Evolutionary conservation across 768 basidiomycete species (phyloP), one percentile per base, ranked within the genome.

Genomic region (Peribolospora baueri): DNA sequence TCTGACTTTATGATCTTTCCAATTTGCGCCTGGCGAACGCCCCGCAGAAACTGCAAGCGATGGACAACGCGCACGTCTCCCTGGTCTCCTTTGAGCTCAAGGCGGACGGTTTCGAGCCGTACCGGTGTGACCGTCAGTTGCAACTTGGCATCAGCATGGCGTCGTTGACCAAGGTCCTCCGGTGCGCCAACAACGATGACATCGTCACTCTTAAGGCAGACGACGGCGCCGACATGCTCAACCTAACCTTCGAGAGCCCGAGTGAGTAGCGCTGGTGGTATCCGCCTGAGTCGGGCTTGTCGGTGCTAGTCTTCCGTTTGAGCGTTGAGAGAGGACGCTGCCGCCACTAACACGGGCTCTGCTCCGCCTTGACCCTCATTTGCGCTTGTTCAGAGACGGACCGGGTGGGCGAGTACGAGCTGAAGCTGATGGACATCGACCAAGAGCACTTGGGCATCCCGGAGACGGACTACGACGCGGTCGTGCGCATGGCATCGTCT

Each of bases 401-500:
- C 67, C 79, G 93, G 59, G 81, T 97, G 53, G 87, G 88, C 37
- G 86, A 95, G 66, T 98, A 98, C 70, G 88, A 93, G 62, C 85
- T 98, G 82, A 97, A 97, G 68, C 78, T 97, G 53, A 95, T 98
- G 91, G 91, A 97, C 64, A 98, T 98, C 65, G 91, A 98, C 67
- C 73, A 84, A 36, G 93, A 98, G 69, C 80, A 78, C 48, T 81
- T 97, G 52, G 81, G 82, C 50, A 97, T 97, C 64, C 93, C 93
- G 11, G 90, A 95, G 60, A 98, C 93, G 3, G 82, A 90, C 51
- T 98, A 97, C 68, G 91, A 97, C 63, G 85, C 86, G 3, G 80
- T 82, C 55, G 79, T 97, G 50, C 79, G 80, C 14, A 79, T 98
- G 77, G 76, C 83, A 6, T 76, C 87, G 0, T 57, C 72, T 42